These are phyloP conservation scores for Symbiodinium pilosum DNA, from an alignment of 73 alveolate genomes.

Conservation along the genomic window DNA sequence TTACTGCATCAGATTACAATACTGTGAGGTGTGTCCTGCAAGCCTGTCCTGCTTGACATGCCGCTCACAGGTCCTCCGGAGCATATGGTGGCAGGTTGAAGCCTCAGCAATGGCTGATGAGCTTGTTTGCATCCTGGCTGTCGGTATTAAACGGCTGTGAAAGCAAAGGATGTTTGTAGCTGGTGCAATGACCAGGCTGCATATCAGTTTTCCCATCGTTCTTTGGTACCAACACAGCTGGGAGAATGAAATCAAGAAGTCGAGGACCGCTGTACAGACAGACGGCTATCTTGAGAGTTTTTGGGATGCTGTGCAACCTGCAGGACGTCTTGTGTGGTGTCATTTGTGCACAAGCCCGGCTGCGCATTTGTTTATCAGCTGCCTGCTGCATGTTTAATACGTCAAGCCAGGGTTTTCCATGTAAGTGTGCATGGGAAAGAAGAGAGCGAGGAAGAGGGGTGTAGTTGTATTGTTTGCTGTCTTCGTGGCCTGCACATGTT, in stretches of 20 bases:
- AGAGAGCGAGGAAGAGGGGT: too few species aligned
- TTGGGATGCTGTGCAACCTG: not conserved
- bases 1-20: too few species aligned
- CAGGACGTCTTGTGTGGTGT: constrained; percentile 72
- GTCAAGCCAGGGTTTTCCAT: not conserved
- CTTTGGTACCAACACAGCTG: constrained; percentile 87
- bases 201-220: constrained; percentile 45
- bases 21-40: too few species aligned
- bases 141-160: too few species aligned
- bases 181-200: not conserved
- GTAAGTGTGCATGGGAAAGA: too few species aligned
- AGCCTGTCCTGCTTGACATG: too few species aligned
- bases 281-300: not conserved
- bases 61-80: constrained; percentile 11
- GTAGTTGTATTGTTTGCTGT: not conserved
- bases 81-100: not conserved
- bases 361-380: constrained; percentile 73
- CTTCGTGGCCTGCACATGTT: not conserved
- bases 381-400: not conserved
- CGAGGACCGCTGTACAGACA: too few species aligned
- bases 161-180: not conserved
- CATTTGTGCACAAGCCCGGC: constrained; percentile 53
- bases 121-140: too few species aligned
- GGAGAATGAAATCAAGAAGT: constrained; percentile 85
- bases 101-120: not conserved